Evolutionary conservation across 2,329 filamentous ascomycete species (phyloP), one percentile per base, ranked within the genome.

Genomic region (Epichloe aotearoae): DNA sequence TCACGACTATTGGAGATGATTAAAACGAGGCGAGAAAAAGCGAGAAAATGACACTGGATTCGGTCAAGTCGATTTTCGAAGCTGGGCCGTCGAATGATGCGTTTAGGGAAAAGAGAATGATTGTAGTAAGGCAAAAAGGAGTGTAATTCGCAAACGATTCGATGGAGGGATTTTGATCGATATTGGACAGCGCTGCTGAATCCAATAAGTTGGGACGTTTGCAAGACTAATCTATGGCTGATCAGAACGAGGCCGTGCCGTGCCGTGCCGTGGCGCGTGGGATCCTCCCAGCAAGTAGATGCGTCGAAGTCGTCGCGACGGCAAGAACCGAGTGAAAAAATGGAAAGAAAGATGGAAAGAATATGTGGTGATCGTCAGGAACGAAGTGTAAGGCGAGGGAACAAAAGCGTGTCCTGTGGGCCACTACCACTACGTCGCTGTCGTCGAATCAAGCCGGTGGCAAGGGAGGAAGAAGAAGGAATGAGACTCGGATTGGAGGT

Each of bases 101-200:
- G 44, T 45, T 5, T 19, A 30, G 8, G 26, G 26, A 30, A 30
- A 30, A 30, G 26, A 30, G 8, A 30, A 30, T 30, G 15, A 37
- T 41, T 14, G 3, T 10, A 33, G 3, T 19, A 10, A 8, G 50
- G 48, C 37, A 50, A 53, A 49, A 30, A 37, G 26, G 39, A 38
- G 54, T 17, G 55, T n/a, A 52, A 41, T 55, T 54, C 41, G 55
- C 53, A 47, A 54, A 53, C 43, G 39, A 46, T 44, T 47, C 37
- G 44, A 47, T 44, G 44, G 42, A 41, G 46, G 17, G 17, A 15
- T 44, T 42, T 38, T 46, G 46, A 19, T 26, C 8, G 56, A 55
- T 52, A 57, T 54, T 64, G 72, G 71, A 74, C 73, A 75, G 73
- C 72, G 59, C 73, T 73, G 73, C 73, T 75, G 73, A 68, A 75